Conservation (phyloP, 306 rosid species). For the Geum urbanum region DNA sequence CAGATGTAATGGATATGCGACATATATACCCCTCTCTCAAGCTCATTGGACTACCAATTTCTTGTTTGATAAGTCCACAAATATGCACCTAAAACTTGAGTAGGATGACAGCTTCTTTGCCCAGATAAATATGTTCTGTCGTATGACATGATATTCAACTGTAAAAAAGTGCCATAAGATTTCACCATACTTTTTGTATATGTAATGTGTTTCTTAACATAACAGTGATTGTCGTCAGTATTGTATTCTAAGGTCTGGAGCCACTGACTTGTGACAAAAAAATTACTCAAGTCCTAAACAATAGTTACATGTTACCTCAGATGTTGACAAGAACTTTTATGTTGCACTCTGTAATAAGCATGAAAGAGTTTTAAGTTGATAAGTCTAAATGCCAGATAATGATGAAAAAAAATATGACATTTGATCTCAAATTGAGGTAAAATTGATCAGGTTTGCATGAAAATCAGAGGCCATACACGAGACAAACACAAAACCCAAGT, state of each 20-base stretch:
- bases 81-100: constrained; percentile 59
- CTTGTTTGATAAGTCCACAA: too few relatives aligned
- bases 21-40: constrained; percentile 49
- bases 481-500: too few relatives aligned
- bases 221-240: constrained; percentile 7
- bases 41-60: constrained; percentile 35
- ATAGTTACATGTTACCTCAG: constrained; percentile 48
- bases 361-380: constrained; percentile 12
- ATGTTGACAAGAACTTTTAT: constrained; percentile 72
- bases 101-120: constrained; percentile 67
- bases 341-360: constrained; percentile 66
- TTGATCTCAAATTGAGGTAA: too few relatives aligned
- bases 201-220: constrained; percentile 14
- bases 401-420: not conserved
- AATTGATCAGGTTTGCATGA: too few relatives aligned
- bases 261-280: constrained; percentile 17
- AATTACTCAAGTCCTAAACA: constrained; percentile 19
- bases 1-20: not conserved
- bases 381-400: not conserved
- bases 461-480: too few relatives aligned
- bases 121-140: constrained; percentile 77
- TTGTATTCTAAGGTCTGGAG: constrained; percentile 4
- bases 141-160: constrained; percentile 61
- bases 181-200: constrained; percentile 12
- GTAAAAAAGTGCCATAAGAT: constrained; percentile 37